Conservation (phyloP, 179 eudicot genomes). For the Sideroxylon spinosum region DNA sequence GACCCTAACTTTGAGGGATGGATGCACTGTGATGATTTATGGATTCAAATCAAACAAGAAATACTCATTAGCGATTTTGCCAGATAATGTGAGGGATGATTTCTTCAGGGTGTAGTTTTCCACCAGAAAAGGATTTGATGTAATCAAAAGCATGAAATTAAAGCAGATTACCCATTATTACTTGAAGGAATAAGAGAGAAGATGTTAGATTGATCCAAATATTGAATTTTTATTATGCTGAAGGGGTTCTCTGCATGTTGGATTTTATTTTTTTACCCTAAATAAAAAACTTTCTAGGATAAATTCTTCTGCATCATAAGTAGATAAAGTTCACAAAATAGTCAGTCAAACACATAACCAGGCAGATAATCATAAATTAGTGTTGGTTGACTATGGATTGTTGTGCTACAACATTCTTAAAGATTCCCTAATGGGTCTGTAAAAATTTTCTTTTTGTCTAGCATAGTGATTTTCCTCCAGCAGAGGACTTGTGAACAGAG, state of each 20-base stretch:
- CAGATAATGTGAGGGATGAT: too few species aligned
- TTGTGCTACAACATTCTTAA: background rate
- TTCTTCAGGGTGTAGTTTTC: too few species aligned
- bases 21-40: too few species aligned
- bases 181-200: too few species aligned
- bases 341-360: background rate
- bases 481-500: background rate
- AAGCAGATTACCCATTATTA: too few species aligned
- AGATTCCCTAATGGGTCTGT: background rate
- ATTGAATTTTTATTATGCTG: too few species aligned
- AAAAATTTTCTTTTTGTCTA: background rate
- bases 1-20: background rate
- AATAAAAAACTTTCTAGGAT: background rate
- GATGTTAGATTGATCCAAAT: too few species aligned
- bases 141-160: too few species aligned
- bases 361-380: background rate
- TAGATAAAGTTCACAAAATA: background rate
- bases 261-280: background rate
- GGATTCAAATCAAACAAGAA: too few species aligned
- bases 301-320: background rate
- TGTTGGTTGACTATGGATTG: background rate
- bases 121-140: too few species aligned
- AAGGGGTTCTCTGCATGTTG: too few species aligned
- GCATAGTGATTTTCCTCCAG: background rate
- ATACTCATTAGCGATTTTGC: too few species aligned